Conservation (phyloP, 805 yeast species). For the Cyberlindnera japonica region DNA sequence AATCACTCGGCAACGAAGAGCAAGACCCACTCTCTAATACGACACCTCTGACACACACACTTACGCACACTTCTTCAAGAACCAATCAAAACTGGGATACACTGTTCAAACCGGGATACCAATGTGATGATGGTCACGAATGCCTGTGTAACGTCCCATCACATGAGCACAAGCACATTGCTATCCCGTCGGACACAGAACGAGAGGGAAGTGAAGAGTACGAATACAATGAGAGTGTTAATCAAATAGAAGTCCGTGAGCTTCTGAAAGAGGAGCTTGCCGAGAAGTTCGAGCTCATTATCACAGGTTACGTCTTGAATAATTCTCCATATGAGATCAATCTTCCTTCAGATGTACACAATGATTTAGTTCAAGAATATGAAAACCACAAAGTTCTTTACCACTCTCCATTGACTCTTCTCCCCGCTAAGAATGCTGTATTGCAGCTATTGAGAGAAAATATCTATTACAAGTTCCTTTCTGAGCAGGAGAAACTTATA, state of each 20-base stretch:
- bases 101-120: slow-evolving; percentile 15
- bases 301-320: slow-evolving; percentile 37
- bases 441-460: slow-evolving; percentile 32
- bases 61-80: slow-evolving; percentile 1
- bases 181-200: not conserved
- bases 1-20: slow-evolving; percentile 5
- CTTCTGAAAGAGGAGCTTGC: slow-evolving; percentile 20
- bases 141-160: slow-evolving; percentile 17
- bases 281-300: slow-evolving; percentile 37
- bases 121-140: slow-evolving; percentile 12
- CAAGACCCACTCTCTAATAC: not conserved
- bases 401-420: slow-evolving; percentile 31
- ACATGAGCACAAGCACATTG: slow-evolving; percentile 9
- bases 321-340: slow-evolving; percentile 48
- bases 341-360: slow-evolving; percentile 38
- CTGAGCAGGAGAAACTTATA: slow-evolving; percentile 21
- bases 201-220: slow-evolving; percentile 7
- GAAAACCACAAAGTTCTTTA: slow-evolving; percentile 25
- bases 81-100: slow-evolving; percentile 9
- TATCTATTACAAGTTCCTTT: slow-evolving; percentile 29
- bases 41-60: slow-evolving; percentile 5
- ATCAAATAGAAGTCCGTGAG: slow-evolving; percentile 19
- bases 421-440: slow-evolving; percentile 31
- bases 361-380: slow-evolving; percentile 28
- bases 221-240: slow-evolving; percentile 20